Base-by-base conservation (phyloP, 2,329 filamentous ascomycete genomes). In the Ophiostoma tasmaniense region DNA sequence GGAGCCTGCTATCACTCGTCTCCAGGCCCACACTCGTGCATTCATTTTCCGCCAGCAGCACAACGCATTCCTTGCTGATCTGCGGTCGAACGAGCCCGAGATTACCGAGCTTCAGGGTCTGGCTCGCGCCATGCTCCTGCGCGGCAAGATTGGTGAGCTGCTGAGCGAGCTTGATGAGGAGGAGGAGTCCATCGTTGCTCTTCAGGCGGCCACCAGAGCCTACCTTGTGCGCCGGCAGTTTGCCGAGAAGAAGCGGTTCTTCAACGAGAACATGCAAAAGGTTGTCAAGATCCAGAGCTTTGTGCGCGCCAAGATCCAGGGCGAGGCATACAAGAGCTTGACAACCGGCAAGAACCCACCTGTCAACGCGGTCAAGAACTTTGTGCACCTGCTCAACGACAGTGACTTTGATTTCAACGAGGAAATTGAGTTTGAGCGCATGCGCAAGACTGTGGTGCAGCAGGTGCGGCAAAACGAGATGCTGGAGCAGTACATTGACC, bases 371-470 rank as follows among this genome's bases (percentile, higher is more conserved):
- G 92, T 99, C 76, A 97, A 98, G 82, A 96, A 96, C 77, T 99
- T 99, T 77, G 93, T 99, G 2, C 95, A 99, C 78, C 84, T 99
- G 50, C 87, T 99, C 69, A 99, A 98, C 75, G 95, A 99, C 79
- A 98, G 93, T 75, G 94, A 97, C 76, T 97, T 99, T 75, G 95
- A 99, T 77, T 99, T 99, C 79, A 96, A 99, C 76, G 94, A 98
- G 77, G 95, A 99, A 77, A 89, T 99, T 67, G 95, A 99, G 77
- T 97, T 98, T 73, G 95, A 99, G 78, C 87, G 93, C 65, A 83
- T 98, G 76, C 88, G 96, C 67, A 97, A 98, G 82, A 96, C 92
- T 3, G 95, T 99, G 20, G 93, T 99, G 7, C 93, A 98, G 76
- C 93, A 98, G 76, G 95, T 99, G 11, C 90, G 94, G 65, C 93